Percentiles rank a stretch among this genome's conserved stretches.
Conservation (phyloP, 1,139 yeast genomes). For the Candida sanyaensis region DNA sequence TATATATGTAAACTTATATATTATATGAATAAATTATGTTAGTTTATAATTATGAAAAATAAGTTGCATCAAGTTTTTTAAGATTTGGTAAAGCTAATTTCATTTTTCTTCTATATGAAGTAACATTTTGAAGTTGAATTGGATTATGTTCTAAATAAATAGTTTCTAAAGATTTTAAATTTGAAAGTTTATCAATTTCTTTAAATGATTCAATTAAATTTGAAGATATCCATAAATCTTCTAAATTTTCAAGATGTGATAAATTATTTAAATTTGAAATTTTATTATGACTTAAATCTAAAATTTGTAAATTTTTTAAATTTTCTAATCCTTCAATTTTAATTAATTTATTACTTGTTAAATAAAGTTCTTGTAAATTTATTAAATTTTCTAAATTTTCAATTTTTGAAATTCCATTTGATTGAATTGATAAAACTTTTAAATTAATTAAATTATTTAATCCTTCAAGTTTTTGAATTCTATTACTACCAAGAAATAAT, state of each 20-base stretch:
- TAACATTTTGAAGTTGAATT: constrained; percentile 66
- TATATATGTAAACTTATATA: too few relatives aligned
- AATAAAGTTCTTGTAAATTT: constrained; percentile 80
- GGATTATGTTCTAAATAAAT: constrained; percentile 98
- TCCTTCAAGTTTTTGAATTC: constrained; percentile 66
- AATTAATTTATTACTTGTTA: constrained; percentile 82
- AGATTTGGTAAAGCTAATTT: constrained; percentile 71
- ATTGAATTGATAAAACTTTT: constrained; percentile 81
- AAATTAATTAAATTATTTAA: constrained; percentile 62
- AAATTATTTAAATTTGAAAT: constrained; percentile 64
- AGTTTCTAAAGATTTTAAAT: constrained; percentile 70
- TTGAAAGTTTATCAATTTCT: constrained; percentile 64
- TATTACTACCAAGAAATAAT: constrained; percentile 93
- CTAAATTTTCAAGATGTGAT: constrained; percentile 63
- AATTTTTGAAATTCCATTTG: constrained; percentile 75
- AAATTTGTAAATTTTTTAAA: constrained; percentile 63
- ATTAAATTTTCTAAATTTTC: constrained; percentile 78
- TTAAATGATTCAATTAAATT: constrained; percentile 70
- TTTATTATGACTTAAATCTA: constrained; percentile 81
- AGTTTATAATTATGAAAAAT: constrained; percentile 18
- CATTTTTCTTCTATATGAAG: constrained; percentile 84
- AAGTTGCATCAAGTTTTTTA: constrained; percentile 89
- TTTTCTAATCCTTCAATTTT: constrained; percentile 79
- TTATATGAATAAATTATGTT: too few relatives aligned
- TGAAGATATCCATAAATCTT: constrained; percentile 93